Evolutionary conservation across 1,284 basidiomycete genomes (phyloP), one percentile per base, ranked within the genome.

Genomic region (Cryptococcus sp.): DNA sequence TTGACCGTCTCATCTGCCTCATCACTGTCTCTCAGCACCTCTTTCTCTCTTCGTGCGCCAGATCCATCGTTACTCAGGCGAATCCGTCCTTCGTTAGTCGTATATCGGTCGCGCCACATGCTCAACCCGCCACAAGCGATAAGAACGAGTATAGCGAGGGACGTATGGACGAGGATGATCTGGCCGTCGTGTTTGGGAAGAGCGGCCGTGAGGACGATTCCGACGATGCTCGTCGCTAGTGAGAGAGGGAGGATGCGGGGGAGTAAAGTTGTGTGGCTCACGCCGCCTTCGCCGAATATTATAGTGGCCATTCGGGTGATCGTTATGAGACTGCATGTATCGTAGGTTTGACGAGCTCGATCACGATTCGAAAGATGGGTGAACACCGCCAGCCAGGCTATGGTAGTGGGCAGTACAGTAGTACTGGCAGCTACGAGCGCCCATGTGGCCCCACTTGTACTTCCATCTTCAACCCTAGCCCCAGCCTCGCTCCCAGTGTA

Each of bases 251-350:
- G 35, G 48, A 72, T 68, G 0, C 69, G 58, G 11, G 61, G 54
- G 54, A 68, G 60, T 25, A 74, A 51, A 0, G 70, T 71, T 5
- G 45, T 17, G 53, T 71, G 71, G 2, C 65, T 68, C 10, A 74
- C 60, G 15, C 71, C 70, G 3, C 67, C 68, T 3, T 54, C 52
- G 7, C 42, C 48, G 40, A 69, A 50, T 10, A 63, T 16, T 3
- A 40, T 27, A 4, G 15, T 3, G 31, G 8, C 31, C 5, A 35
- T 35, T 35, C 31, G 31, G 10, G 31, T 2, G 4, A 35, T 4
- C 8, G 31, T 10, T 8, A 8, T 5, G 31, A 2, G 4, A 35
- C 31, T 35, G 4, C 2, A 4, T 10, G 31, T 35, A 4, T 35
- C 8, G 31, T 35, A 13, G 10, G 2, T 13, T 2, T 35, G 31